A percentile compares a stretch with the other conserved stretches of the same genome.
Evolutionary conservation across 441 rosid genomes (phyloP).

Genomic region (Arabidopsis hybrid): DNA sequence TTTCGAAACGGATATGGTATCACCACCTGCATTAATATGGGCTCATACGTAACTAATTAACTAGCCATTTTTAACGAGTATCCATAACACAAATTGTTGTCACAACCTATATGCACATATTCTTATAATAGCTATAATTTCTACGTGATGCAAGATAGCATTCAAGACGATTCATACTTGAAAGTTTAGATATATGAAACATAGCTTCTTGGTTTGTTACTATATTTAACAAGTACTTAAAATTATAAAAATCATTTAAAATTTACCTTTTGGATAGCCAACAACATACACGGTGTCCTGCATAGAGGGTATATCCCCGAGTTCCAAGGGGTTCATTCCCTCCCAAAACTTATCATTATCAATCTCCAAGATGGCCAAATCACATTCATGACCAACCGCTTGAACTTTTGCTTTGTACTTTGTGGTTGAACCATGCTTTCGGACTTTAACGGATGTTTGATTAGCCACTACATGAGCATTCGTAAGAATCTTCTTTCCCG

Average conservation of each 20-base stretch:
- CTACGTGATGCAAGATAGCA: background rate
- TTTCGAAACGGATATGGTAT: conserved; percentile 72
- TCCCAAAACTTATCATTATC: conserved; percentile 42
- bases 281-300: conserved; percentile 36
- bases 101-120: too few relatives aligned
- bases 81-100: too few relatives aligned
- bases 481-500: conserved; percentile 66
- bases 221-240: background rate
- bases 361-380: conserved; percentile 69
- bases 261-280: background rate
- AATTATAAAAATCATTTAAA: background rate
- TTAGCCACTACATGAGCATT: conserved; percentile 85
- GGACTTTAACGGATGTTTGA: conserved; percentile 69
- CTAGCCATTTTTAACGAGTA: too few relatives aligned
- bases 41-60: too few relatives aligned
- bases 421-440: conserved; percentile 73
- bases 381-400: conserved; percentile 81
- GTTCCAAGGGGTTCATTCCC: conserved; percentile 60
- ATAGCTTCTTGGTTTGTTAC: background rate
- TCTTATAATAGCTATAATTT: too few relatives aligned
- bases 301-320: conserved; percentile 67
- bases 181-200: background rate
- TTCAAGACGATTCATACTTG: background rate
- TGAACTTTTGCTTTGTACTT: conserved; percentile 62
- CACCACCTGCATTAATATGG: conserved; percentile 55